A percentile compares a stretch with the other conserved stretches of the same genome.
Evolutionary conservation across 1,284 basidiomycete species (phyloP).

Genomic region (Ustilago sp.): DNA sequence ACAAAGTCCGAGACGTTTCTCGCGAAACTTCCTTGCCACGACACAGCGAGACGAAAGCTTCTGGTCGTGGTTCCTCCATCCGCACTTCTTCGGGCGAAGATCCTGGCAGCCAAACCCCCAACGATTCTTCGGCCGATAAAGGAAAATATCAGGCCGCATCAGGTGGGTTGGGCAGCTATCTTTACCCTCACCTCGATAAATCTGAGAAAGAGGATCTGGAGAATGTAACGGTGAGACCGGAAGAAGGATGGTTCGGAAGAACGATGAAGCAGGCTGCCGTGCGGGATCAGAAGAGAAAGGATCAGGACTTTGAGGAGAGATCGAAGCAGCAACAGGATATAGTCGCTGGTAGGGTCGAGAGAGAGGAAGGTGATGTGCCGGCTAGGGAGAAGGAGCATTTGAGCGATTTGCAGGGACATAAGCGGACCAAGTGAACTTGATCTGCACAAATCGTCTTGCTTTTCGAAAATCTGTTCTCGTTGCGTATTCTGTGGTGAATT

Average conservation of each 20-base stretch:
- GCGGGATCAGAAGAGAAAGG: constrained; percentile 27
- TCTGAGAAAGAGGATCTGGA: constrained; percentile 19
- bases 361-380: constrained; percentile 8
- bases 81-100: constrained; percentile 12
- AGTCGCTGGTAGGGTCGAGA: not conserved
- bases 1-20: constrained; percentile 25
- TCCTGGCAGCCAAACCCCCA: not conserved
- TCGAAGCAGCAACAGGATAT: constrained; percentile 10
- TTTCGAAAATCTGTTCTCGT: no score
- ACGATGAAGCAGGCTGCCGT: constrained; percentile 36
- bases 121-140: not conserved
- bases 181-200: constrained; percentile 27
- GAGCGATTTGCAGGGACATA: constrained; percentile 18
- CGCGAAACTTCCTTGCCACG: constrained; percentile 8
- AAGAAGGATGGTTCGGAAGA: constrained; percentile 22
- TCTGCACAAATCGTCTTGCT: not conserved
- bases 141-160: constrained; percentile 25
- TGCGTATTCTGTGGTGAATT: no score
- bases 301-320: constrained; percentile 6
- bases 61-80: constrained; percentile 16
- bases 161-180: constrained; percentile 8
- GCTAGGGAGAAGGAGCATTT: constrained; percentile 12
- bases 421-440: constrained; percentile 10
- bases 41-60: constrained; percentile 27
- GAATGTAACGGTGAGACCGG: constrained; percentile 11